phyloP scores from a whole-genome alignment of 164 flowering plant genomes.

The Berberis thunbergii region DNA sequence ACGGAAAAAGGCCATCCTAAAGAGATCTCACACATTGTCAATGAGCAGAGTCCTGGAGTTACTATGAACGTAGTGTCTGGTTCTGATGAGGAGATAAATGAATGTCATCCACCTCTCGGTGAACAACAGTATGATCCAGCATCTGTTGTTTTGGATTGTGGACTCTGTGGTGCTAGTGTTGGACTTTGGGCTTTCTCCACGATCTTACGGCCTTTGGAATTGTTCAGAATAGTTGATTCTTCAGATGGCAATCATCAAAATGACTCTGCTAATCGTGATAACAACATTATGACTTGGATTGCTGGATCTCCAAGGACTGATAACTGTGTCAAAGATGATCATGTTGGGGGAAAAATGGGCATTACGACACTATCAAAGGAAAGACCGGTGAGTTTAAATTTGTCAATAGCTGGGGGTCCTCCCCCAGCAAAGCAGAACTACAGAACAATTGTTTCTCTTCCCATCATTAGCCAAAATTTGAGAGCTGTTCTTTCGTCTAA shows the following conservation, averaged over 20 bases:
- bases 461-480: conserved; percentile 64
- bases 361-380: conserved; percentile 15
- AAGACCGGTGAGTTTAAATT: conserved; percentile 25
- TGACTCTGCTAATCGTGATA: conserved; percentile 11
- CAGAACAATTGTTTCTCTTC: conserved; percentile 72
- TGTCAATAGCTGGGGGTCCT: conserved; percentile 93
- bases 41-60: conserved; percentile 19
- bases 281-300: conserved; percentile 1
- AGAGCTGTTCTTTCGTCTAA: conserved; percentile 45
- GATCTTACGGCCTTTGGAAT: conserved; percentile 59
- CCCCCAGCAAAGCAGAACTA: conserved; percentile 80
- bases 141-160: conserved; percentile 80
- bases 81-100: conserved; percentile 17
- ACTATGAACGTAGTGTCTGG: conserved; percentile 13
- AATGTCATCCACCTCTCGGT: conserved; percentile 15
- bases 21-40: conserved; percentile 8
- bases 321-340: conserved; percentile 9
- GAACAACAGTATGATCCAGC: conserved; percentile 43
- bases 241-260: conserved; percentile 31
- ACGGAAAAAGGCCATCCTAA: conserved; percentile 16
- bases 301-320: conserved; percentile 8
- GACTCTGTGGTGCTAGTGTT: conserved; percentile 81
- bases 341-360: conserved; percentile 5
- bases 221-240: conserved; percentile 51
- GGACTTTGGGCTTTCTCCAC: conserved; percentile 85